phyloP scores from a whole-genome alignment of 345 rosid genomes.

The Salix brachista region DNA sequence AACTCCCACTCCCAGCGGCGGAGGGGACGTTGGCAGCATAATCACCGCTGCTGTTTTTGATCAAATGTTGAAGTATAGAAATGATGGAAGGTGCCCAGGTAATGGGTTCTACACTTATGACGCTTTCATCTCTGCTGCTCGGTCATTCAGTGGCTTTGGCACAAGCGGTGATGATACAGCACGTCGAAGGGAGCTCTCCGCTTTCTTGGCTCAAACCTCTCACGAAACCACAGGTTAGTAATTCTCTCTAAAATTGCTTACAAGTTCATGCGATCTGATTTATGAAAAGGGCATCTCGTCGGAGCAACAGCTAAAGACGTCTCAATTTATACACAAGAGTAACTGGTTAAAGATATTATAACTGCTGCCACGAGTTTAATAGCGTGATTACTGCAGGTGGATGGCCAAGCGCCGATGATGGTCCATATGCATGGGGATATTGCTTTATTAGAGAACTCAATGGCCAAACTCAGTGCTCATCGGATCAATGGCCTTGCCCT shows the following conservation, averaged over 20 bases:
- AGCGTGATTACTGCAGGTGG: conserved; percentile 32
- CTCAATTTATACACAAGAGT: too few relatives aligned
- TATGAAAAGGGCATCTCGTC: too few relatives aligned
- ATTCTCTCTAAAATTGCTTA: too few relatives aligned
- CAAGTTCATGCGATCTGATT: too few relatives aligned
- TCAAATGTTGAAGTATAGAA: conserved; percentile 26
- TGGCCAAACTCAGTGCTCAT: conserved; percentile 17
- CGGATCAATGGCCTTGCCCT: conserved; percentile 46
- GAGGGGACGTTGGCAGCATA: conserved; percentile 8
- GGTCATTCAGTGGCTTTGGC: conserved; percentile 30
- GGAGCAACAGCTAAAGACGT: too few relatives aligned
- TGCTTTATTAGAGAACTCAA: conserved; percentile 32
- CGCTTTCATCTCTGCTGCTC: conserved; percentile 28
- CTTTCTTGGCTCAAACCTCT: conserved; percentile 38
- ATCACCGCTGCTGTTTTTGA: conserved; percentile 17
- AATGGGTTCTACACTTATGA: conserved; percentile 30
- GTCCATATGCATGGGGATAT: conserved; percentile 59
- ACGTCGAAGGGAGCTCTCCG: conserved; percentile 35
- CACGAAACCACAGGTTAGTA: conserved; percentile 34
- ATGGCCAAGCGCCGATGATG: conserved; percentile 54
- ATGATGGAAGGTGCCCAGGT: conserved; percentile 24
- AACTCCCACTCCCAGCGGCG: neutral
- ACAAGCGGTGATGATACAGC: conserved; percentile 21
- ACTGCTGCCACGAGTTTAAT: too few relatives aligned
- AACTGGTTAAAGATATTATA: too few relatives aligned